A percentile compares a stretch with the other conserved stretches of the same genome.
Conservation (phyloP, 192 early-diverging fungal genomes). For the Backusella tuberculispora region DNA sequence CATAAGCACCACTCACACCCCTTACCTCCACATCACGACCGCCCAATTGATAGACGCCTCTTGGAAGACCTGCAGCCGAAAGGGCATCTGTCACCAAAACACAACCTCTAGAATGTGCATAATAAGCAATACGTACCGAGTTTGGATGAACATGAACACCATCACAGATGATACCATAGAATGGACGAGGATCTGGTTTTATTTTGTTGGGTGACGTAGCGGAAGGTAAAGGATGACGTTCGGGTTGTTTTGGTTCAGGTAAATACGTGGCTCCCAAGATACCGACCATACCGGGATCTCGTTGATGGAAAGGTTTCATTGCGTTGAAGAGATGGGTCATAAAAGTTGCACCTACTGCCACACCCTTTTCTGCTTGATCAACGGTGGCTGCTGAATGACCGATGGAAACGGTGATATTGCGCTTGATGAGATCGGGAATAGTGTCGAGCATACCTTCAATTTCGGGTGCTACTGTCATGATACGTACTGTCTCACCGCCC, state of each 20-base stretch:
- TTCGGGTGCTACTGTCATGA: conserved; percentile 82
- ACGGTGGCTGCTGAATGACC: conserved; percentile 70
- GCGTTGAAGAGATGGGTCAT: conserved; percentile 90
- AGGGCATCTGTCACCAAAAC: conserved; percentile 85
- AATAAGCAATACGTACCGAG: conserved; percentile 80
- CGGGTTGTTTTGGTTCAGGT: conserved; percentile 24
- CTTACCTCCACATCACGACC: conserved; percentile 36
- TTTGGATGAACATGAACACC: conserved; percentile 85
- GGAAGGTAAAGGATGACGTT: conserved; percentile 33
- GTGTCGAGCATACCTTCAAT: conserved; percentile 69
- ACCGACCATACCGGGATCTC: conserved; percentile 83
- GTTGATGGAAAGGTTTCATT: conserved; percentile 86
- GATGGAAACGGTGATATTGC: conserved; percentile 69
- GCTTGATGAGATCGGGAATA: conserved; percentile 65
- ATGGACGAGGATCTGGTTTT: conserved; percentile 63
- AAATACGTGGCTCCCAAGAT: conserved; percentile 62
- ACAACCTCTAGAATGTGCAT: conserved; percentile 75
- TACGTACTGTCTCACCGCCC: conserved; percentile 52
- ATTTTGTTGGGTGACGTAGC: conserved; percentile 33
- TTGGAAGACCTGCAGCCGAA: conserved; percentile 72
- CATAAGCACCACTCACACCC: conserved; percentile 60
- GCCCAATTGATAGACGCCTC: conserved; percentile 67
- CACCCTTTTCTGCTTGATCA: conserved; percentile 62
- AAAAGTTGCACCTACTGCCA: conserved; percentile 65
- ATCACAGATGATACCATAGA: conserved; percentile 85